A percentile compares a stretch with the other conserved stretches of the same genome.
These are phyloP conservation scores for Rhypophila decipiens DNA, from an alignment of 495 filamentous ascomycete genomes.

Conservation along the genomic window DNA sequence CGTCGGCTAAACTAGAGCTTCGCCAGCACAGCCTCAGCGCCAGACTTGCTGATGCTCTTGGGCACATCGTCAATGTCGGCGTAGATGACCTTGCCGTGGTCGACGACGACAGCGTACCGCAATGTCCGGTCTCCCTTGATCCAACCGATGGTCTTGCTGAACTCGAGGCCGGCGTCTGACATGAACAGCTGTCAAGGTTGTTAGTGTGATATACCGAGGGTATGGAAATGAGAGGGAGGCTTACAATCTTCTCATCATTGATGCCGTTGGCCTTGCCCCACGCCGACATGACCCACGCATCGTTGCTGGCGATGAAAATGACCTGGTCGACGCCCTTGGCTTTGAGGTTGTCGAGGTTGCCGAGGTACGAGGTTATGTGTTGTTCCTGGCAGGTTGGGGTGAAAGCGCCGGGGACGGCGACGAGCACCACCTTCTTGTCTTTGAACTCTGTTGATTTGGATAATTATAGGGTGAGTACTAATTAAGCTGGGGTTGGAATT, in stretches of 20 bases:
- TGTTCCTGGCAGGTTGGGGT: constrained; percentile 85
- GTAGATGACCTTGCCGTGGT: constrained; percentile 85
- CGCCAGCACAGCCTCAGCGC: constrained; percentile 66
- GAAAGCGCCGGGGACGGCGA: constrained; percentile 91
- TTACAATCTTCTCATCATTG: constrained; percentile 70
- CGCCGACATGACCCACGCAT: constrained; percentile 87
- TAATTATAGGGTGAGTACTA: not conserved
- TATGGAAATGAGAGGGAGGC: constrained; percentile 21
- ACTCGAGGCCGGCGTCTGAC: constrained; percentile 66
- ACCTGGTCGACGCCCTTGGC: constrained; percentile 82
- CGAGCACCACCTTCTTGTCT: constrained; percentile 84
- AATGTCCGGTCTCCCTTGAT: constrained; percentile 64
- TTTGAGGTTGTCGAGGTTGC: constrained; percentile 64
- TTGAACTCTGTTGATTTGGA: constrained; percentile 54
- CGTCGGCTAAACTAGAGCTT: too few relatives aligned
- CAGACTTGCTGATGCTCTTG: constrained; percentile 63
- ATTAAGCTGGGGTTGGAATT: not conserved
- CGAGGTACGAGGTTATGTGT: constrained; percentile 83
- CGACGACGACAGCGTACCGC: constrained; percentile 79
- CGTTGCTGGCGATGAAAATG: constrained; percentile 82
- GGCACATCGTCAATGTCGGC: constrained; percentile 70
- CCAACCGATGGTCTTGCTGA: constrained; percentile 83
- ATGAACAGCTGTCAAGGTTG: constrained; percentile 64
- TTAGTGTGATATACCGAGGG: not conserved
- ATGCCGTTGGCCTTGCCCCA: constrained; percentile 93